Base-by-base conservation (phyloP, 2,329 filamentous ascomycete species). In the Xylaria digitata region DNA sequence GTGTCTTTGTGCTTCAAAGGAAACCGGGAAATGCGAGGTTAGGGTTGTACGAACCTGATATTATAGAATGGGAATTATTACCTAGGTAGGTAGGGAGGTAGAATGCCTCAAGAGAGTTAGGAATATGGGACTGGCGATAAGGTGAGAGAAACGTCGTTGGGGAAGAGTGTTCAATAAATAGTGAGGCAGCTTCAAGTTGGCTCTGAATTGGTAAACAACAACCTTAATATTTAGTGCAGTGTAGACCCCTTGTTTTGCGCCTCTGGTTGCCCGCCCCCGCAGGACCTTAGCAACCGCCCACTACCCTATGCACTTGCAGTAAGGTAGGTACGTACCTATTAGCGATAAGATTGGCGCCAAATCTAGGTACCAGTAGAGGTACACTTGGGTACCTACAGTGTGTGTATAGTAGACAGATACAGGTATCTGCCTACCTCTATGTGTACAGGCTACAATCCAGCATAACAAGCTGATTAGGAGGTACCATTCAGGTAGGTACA, bases 201-300 rank as follows among this genome's bases (percentile, higher is more conserved):
- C 23, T 40, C 15, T 19, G 49, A 45, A 34, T 42, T 49, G 72
- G 74, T 76, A 75, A 75, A 76, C 74, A 77, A 75, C 59, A 57
- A 61, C 43, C 26, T 30, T n/a, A 52, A 48, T 45, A 34, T 46
- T 64, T 55, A 63, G 48, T 53, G 37, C 34, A 58, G 48, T n/a
- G 32, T 17, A 43, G 48, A 37, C 49, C 46, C 52, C 63, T 53
- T 34, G 64, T 48, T 45, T 48, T 65, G 65, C 64, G 54, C 21
- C 32, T 54, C 53, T 60, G 50, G 55, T 65, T 61, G 67, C 58
- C 68, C 57, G 64, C 53, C 71, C 66, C 66, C 65, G 53, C 63
- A 42, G 68, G 67, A 65, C 74, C 72, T 75, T 72, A 73, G 75
- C 75, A 77, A 77, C 75, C 73, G 66, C 69, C 57, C 53, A 69